Base-by-base conservation (phyloP, 2,329 filamentous ascomycete genomes). In the Aspergillus floridensis region DNA sequence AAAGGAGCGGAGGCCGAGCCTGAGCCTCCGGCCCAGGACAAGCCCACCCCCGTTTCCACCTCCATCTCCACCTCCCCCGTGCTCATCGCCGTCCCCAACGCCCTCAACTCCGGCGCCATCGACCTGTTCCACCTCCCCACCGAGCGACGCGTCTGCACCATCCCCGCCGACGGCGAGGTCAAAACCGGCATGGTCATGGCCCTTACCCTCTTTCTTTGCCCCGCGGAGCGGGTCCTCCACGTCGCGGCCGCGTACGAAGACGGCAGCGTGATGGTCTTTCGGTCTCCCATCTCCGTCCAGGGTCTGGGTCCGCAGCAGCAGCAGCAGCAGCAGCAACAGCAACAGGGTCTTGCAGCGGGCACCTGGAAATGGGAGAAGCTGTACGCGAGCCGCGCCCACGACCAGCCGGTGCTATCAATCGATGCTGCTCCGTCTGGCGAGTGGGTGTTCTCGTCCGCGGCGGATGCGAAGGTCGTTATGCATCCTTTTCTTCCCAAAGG, bases 101-200 rank as follows among this genome's bases (percentile, higher is more conserved):
- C 89, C 0, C 74, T 92, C 6, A 82, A 86, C 52, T 89, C 89
- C 0, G 89, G 92, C 68, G 87, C 87, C 7, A 86, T 96, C 67
- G 92, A 96, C 69, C 86, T 99, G 49, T 96, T 91, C 72, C 85
- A 90, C 46, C 80, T 98, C 0, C 93, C 95, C 0, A 86, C 85
- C 2, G 88, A 93, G 69, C 80, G 76, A 29, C 84, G 93, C n/a
- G 79, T 87, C 19, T 86, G 88, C 49, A 82, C 82, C 0, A 81
- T 88, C 35, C 77, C 80, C 4, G 77, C 80, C 1, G 78, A 80
- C 32, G 65, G 72, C 57, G 71, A 68, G 49, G 72, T 71, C 32
- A 78, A 76, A 65, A 84, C 77, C 54, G 84, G 78, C 67, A 98
- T 98, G 93, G 86, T 92, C 44, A 98, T 98, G 95, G 87, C 90